Percentiles rank a stretch among this genome's conserved stretches.
These are phyloP conservation scores for Anethum foeniculum DNA, from an alignment of 140 eudicot species.

Conservation along the genomic window DNA sequence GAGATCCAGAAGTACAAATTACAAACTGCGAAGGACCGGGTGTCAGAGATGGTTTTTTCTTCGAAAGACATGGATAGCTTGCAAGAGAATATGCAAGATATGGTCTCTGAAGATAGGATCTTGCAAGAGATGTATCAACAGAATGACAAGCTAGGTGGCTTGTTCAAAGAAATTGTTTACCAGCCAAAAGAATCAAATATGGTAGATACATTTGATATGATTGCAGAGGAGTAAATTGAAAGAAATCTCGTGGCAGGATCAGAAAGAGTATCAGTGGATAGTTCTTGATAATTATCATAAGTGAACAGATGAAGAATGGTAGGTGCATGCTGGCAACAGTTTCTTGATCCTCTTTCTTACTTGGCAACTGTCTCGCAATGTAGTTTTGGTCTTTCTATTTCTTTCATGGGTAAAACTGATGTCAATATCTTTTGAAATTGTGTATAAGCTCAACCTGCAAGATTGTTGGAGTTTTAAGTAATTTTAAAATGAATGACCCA, in stretches of 20 bases:
- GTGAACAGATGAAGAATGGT: not conserved
- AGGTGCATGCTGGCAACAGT: not conserved
- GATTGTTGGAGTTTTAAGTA: not conserved
- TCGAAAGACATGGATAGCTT: not conserved
- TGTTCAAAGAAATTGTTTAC: not conserved
- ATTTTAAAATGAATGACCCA: not conserved
- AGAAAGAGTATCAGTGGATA: not conserved
- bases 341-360: not conserved
- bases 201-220: not conserved
- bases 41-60: not conserved
- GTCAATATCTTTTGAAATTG: not conserved
- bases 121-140: not conserved
- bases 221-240: not conserved
- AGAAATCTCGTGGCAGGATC: not conserved
- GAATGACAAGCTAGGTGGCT: constrained; percentile 1
- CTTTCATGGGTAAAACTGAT: not conserved
- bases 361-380: not conserved
- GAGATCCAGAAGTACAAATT: not conserved
- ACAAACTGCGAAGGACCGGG: not conserved
- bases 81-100: not conserved
- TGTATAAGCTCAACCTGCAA: not conserved
- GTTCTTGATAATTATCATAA: not conserved
- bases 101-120: constrained; percentile 5
- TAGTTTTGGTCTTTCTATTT: not conserved
- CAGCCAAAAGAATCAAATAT: not conserved